Percentiles rank a stretch among this genome's conserved stretches.
Conservation (phyloP, 2,329 filamentous ascomycete genomes). For the Metarhizium brunneum region DNA sequence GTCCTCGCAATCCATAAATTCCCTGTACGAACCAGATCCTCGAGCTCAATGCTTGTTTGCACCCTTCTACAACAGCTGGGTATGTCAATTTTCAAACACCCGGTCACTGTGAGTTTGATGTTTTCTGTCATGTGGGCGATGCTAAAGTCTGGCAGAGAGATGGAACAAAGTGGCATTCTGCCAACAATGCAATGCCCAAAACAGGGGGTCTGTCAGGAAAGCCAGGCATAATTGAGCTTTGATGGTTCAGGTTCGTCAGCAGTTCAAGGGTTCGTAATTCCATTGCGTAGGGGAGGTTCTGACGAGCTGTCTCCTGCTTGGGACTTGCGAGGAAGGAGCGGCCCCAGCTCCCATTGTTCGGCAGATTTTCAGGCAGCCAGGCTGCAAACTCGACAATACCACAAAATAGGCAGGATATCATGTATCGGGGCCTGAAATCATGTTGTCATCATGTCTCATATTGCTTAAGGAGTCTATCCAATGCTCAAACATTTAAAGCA, state of each 20-base stretch:
- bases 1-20: constrained; percentile 25
- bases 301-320: neutral
- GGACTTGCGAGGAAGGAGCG: neutral
- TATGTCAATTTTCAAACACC: constrained; percentile 18
- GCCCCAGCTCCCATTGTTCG: neutral
- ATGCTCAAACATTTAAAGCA: neutral
- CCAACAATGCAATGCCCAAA: neutral
- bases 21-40: constrained; percentile 9
- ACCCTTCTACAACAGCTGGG: constrained; percentile 8
- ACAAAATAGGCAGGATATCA: neutral
- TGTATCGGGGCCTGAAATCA: neutral
- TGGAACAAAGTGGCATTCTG: constrained; percentile 7
- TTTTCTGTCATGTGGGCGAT: constrained; percentile 13
- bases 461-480: constrained; percentile 1
- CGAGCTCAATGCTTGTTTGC: constrained; percentile 15
- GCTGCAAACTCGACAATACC: neutral
- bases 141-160: constrained; percentile 17
- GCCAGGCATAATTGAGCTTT: neutral
- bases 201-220: neutral
- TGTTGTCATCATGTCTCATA: neutral
- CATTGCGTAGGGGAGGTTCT: neutral
- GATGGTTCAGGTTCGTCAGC: neutral
- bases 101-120: constrained; percentile 15
- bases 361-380: neutral
- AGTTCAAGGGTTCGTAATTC: neutral